Evolutionary conservation across 192 early-diverging fungal species (phyloP), one percentile per base, ranked within the genome.

Genomic region (Rhizophagus clarus): DNA sequence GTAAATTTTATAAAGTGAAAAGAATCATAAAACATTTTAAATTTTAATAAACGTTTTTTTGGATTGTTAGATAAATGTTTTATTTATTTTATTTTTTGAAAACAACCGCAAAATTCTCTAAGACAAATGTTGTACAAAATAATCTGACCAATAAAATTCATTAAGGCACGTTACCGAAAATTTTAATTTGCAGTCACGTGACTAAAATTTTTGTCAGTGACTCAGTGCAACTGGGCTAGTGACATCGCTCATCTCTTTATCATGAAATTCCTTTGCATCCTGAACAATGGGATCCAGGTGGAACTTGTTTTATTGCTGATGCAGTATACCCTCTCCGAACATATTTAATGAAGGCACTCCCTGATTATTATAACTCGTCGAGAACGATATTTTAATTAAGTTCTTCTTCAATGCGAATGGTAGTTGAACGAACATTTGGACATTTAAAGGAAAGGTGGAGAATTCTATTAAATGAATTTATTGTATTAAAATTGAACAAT

Each of bases 361-460:
- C 63, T 26, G 28, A 66, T 66, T 11, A 66, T 66, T 0, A 66
- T 70, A 45, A 72, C 70, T 34, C 3, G 14, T 11, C 12, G 37
- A 24, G 37, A 72, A 37, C 20, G 40, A 12, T 4, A 37, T 9
- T 72, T 45, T 47, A 72, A 72, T 45, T 47, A 72, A 47, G 28
- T n/a, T 24, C 34, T 22, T 72, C 68, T 24, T 71, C 11, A 45
- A 47, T 47, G 32, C 0, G 34, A 37, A 72, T 72, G 40, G 20
- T 47, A 26, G 17, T 72, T n/a, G 70, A 72, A 47, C 24, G 37
- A 22, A 40, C 22, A 47, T 72, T 72, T 72, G 70, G 37, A 47
- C 17, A 26, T 0, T 47, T 72, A 45, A 72, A 72, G 6, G 15
- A 15, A 8, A 0, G 22, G 11, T 72, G 17, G 40, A 40, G 70